Evolutionary conservation across 768 basidiomycete species (phyloP).

Genomic region (Lentinula guzmanii): DNA sequence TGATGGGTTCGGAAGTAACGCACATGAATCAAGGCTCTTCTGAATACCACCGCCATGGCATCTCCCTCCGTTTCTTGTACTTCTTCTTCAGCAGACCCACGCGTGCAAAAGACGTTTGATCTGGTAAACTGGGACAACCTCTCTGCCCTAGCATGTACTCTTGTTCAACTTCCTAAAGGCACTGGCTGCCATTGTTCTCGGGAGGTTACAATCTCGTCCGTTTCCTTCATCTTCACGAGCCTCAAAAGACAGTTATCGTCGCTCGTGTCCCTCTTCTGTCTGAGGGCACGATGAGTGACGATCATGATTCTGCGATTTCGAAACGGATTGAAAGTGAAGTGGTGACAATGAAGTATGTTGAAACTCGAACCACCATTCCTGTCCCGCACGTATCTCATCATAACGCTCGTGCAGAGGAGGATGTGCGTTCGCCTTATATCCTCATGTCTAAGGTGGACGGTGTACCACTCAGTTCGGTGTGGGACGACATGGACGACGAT

Average conservation of each 20-base stretch:
- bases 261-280: conserved; percentile 7
- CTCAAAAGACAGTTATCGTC: not conserved
- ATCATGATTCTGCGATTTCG: not conserved
- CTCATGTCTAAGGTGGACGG: conserved; percentile 7
- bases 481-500: conserved; percentile 8
- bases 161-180: not conserved
- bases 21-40: not conserved
- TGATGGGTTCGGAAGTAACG: too few species aligned
- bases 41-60: not conserved
- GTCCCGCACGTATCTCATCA: conserved; percentile 6
- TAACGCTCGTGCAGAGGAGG: not conserved
- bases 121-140: conserved; percentile 7
- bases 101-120: not conserved
- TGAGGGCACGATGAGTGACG: not conserved
- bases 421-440: conserved; percentile 7
- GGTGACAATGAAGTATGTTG: conserved; percentile 8
- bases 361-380: conserved; percentile 5
- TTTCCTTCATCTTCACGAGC: conserved; percentile 8
- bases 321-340: conserved; percentile 7
- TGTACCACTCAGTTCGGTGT: conserved; percentile 5
- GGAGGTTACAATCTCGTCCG: conserved; percentile 10
- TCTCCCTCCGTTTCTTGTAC: not conserved
- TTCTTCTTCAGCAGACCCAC: not conserved
- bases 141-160: conserved; percentile 2
- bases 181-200: not conserved